phyloP scores from a whole-genome alignment of 2,329 filamentous ascomycete species.

The Monosporascus cannonballus region DNA sequence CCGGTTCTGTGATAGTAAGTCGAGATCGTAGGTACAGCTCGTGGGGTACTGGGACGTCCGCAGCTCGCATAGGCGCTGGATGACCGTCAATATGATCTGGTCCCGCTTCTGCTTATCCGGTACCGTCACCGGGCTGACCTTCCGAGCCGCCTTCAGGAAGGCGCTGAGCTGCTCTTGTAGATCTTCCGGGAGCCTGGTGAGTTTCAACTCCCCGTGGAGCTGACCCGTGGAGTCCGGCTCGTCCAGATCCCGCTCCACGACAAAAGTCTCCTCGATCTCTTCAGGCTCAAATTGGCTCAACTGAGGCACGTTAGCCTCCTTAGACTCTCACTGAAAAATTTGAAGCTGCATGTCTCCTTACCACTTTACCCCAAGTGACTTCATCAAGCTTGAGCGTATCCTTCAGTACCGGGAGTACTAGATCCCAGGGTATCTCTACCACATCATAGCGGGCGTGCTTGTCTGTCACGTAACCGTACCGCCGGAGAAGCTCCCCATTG shows the following conservation, averaged over 20 bases:
- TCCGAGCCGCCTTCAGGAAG: conserved; percentile 44
- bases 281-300: conserved; percentile 51
- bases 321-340: no score
- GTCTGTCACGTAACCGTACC: conserved; percentile 82
- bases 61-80: conserved; percentile 32
- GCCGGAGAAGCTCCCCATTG: conserved; percentile 72
- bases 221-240: conserved; percentile 46
- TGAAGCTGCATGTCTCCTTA: conserved; percentile 21
- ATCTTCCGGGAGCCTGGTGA: conserved; percentile 42
- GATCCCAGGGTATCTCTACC: conserved; percentile 64
- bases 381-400: conserved; percentile 31
- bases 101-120: conserved; percentile 46
- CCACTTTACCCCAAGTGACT: conserved; percentile 34
- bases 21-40: conserved; percentile 32
- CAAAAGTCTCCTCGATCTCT: conserved; percentile 68
- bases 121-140: conserved; percentile 34
- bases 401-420: conserved; percentile 44
- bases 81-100: conserved; percentile 35
- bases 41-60: conserved; percentile 38
- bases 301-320: conserved; percentile 15
- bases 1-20: conserved; percentile 25
- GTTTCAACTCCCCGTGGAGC: conserved; percentile 29
- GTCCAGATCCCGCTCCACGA: conserved; percentile 52
- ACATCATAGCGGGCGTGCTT: conserved; percentile 77
- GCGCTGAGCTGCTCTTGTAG: conserved; percentile 45